Conservation (phyloP, 1,139 yeast genomes). For the Yamadazyma atlantica region DNA sequence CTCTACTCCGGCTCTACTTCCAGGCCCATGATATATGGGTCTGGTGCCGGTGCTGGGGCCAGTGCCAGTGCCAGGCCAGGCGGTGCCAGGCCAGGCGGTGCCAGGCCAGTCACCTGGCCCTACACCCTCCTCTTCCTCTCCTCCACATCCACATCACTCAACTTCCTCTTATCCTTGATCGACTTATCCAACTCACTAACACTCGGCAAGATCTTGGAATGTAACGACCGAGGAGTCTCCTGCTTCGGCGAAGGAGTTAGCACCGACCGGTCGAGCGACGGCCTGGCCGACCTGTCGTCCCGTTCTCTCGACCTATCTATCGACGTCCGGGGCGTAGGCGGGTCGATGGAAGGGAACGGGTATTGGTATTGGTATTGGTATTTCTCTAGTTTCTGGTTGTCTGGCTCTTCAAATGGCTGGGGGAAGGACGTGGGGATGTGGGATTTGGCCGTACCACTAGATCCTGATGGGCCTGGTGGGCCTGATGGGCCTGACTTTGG, state of each 20-base stretch:
- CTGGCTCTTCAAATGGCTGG: conserved; percentile 3
- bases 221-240: conserved; percentile 1
- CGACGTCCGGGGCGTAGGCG: conserved; percentile 15
- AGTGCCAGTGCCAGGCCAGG: too few relatives aligned
- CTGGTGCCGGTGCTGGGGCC: too few relatives aligned
- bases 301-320: conserved; percentile 7
- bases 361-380: conserved; percentile 15
- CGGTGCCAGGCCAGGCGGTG: too few relatives aligned
- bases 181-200: conserved; percentile 40
- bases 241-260: conserved; percentile 2
- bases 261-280: background rate
- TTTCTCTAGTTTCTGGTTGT: conserved; percentile 1
- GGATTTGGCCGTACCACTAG: background rate
- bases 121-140: conserved; percentile 10
- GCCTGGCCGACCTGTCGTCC: background rate
- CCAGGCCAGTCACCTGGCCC: too few relatives aligned
- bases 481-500: too few relatives aligned
- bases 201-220: conserved; percentile 5
- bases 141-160: conserved; percentile 10
- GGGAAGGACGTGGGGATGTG: background rate
- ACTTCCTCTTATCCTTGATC: conserved; percentile 19
- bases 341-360: conserved; percentile 23
- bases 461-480: too few relatives aligned
- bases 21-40: too few relatives aligned
- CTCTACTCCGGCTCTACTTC: too few relatives aligned